A percentile compares a stretch with the other conserved stretches of the same genome.
phyloP scores from a whole-genome alignment of 345 rosid genomes.

The Leavenworthia alabamica region DNA sequence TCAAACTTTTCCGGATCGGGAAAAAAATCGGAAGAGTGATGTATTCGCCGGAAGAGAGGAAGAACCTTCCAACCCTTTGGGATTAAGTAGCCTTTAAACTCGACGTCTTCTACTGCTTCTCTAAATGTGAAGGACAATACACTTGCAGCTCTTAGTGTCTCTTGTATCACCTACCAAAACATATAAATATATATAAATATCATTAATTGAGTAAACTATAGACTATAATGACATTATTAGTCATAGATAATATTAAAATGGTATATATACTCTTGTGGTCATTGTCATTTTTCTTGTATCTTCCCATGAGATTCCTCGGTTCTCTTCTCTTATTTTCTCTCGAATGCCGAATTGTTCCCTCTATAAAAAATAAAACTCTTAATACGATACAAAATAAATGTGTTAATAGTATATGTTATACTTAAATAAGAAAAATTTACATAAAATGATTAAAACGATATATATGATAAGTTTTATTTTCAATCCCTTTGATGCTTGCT shows the following conservation, averaged over 20 bases:
- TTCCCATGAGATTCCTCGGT: conserved; percentile 70
- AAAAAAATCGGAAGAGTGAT: conserved; percentile 62
- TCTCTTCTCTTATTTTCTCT: conserved; percentile 40
- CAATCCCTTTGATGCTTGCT: too few species aligned
- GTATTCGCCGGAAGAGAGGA: conserved; percentile 85
- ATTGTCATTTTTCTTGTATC: conserved; percentile 85
- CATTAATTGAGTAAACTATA: background rate
- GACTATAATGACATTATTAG: background rate
- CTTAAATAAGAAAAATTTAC: background rate
- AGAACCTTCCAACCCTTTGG: conserved; percentile 97
- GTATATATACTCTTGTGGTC: conserved; percentile 54
- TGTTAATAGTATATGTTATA: background rate
- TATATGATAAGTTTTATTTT: background rate
- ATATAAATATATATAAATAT: background rate
- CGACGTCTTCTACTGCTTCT: conserved; percentile 86
- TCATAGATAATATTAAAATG: background rate
- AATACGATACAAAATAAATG: background rate
- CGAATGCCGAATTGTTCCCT: conserved; percentile 61
- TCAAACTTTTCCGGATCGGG: conserved; percentile 78
- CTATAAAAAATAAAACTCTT: conserved; percentile 21
- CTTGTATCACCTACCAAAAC: conserved; percentile 73
- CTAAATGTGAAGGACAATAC: conserved; percentile 86
- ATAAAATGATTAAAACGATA: background rate
- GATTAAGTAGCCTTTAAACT: conserved; percentile 67
- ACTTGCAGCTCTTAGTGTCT: conserved; percentile 83